phyloP scores from a whole-genome alignment of 306 rosid species.

The Ormosia semicastrata region DNA sequence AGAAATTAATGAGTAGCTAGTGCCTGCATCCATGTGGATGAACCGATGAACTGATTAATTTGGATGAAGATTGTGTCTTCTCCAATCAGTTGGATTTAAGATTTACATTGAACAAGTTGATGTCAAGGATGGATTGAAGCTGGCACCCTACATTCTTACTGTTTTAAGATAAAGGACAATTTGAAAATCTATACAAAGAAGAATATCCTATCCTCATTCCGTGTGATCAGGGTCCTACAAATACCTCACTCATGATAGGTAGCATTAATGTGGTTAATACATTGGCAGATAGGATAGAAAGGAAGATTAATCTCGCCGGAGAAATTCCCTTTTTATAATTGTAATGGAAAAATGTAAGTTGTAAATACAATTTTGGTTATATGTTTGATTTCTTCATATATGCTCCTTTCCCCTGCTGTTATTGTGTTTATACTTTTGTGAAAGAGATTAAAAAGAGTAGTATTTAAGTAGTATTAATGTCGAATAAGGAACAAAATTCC shows the following conservation, averaged over 20 bases:
- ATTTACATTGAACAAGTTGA: neutral
- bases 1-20: neutral
- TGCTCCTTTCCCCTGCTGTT: neutral
- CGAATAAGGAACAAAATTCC: neutral
- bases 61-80: neutral
- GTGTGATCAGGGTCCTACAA: too few relatives aligned
- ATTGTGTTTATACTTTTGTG: neutral
- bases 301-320: too few relatives aligned
- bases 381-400: neutral
- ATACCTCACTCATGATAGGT: neutral
- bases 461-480: neutral
- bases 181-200: neutral
- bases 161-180: neutral
- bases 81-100: neutral
- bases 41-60: neutral
- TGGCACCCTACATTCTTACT: neutral
- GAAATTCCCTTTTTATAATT: too few relatives aligned
- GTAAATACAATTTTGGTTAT: neutral
- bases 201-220: too few relatives aligned
- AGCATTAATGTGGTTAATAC: too few relatives aligned
- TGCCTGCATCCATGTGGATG: neutral
- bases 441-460: neutral
- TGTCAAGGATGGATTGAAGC: neutral
- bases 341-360: neutral
- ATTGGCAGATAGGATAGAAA: too few relatives aligned